Evolutionary conservation across 192 early-diverging fungal genomes (phyloP), one percentile per base, ranked within the genome.

Genomic region (Coemansia sp.): DNA sequence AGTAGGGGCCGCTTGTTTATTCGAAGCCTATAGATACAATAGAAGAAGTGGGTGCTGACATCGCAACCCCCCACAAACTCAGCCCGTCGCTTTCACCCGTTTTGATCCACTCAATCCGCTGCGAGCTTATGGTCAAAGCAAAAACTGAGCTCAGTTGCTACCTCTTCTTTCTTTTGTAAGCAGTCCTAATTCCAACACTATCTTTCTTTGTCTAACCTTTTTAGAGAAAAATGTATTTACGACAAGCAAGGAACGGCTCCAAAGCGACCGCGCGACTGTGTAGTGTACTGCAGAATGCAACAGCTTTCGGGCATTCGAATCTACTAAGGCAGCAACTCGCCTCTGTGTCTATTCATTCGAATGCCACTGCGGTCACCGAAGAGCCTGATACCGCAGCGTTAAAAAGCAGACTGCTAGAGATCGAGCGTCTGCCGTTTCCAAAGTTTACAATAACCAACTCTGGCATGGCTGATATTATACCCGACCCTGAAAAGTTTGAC

Each of bases 401-500:
- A 25, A 57, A 57, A 23, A 37, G 37, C 20, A 57, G 38, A 31
- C 38, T 47, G 34, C 31, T 65, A 38, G 47, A 57, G 14, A 31
- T 59, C 29, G 38, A 57, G 22, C 56, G 36, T 2, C 57, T 48
- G 38, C 57, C 64, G 31, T 66, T 66, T 54, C 31, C 47, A 7
- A 28, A 45, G 37, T 56, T 66, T 11, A 34, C 45, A 15, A 66
- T 59, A 38, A 31, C 47, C 23, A 66, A 53, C 28, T 22, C 50
- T 10, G 64, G 57, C 17, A 48, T 66, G 2, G 22, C 57, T 5
- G 36, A 40, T 19, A 23, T 66, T 28, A 15, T 66, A 36, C 64
- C 64, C 13, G 25, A 50, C n/a, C 25, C 57, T 7, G 15, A 27
- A n/a, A 15, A 52, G 38, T 61, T 73, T 23, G 60, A 55, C 23